Percentiles rank a stretch among this genome's conserved stretches.
These are phyloP conservation scores for Dothiorella sarmentorum DNA, from an alignment of 2,329 filamentous ascomycete genomes.

Conservation along the genomic window DNA sequence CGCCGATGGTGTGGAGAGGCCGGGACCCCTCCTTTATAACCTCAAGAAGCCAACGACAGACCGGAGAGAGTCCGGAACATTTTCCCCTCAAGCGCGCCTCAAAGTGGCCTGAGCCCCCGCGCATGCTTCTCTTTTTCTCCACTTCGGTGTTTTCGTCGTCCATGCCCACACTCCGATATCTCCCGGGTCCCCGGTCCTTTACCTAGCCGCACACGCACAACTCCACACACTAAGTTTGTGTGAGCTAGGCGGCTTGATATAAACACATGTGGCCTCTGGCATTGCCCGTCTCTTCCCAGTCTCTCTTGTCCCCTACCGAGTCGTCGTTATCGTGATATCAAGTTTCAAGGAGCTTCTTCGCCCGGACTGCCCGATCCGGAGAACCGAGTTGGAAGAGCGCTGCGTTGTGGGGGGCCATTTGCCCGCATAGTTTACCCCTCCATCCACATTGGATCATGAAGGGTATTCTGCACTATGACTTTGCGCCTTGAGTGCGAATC, in stretches of 20 bases:
- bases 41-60: neutral
- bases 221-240: too few relatives aligned
- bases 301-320: too few relatives aligned
- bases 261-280: neutral
- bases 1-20: neutral
- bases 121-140: neutral
- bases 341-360: too few relatives aligned
- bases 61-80: neutral
- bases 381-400: too few relatives aligned
- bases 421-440: too few relatives aligned
- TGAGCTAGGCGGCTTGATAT: neutral
- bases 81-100: neutral
- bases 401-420: too few relatives aligned
- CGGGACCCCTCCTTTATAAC: neutral
- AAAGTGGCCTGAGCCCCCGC: constrained; percentile 8
- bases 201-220: too few relatives aligned
- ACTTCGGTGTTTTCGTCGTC: constrained; percentile 6
- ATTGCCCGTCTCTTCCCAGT: neutral
- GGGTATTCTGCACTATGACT: constrained; percentile 34
- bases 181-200: neutral
- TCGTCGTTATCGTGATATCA: too few relatives aligned
- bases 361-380: too few relatives aligned
- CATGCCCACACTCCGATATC: constrained; percentile 2
- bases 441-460: too few relatives aligned
- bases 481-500: constrained; percentile 76